Evolutionary conservation across 2,329 filamentous ascomycete genomes (phyloP).

Genomic region (Berkeleyomyces rouxiae): DNA sequence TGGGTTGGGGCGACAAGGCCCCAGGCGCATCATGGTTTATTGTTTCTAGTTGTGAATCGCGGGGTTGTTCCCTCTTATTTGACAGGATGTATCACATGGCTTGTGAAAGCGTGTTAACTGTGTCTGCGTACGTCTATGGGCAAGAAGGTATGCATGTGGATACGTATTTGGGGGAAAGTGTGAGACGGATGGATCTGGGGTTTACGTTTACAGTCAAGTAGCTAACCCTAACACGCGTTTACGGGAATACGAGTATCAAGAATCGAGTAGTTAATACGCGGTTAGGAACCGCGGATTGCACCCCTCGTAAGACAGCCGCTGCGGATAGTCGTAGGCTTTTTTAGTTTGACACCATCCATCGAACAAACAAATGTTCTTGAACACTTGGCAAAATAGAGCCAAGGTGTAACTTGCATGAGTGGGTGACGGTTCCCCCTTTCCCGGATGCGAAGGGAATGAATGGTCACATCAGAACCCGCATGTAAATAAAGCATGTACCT

Average conservation of each 20-base stretch:
- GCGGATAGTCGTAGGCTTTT: too few species aligned
- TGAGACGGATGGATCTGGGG: too few species aligned
- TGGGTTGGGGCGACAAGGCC: neutral
- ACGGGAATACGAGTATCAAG: neutral
- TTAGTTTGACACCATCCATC: too few species aligned
- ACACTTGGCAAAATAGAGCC: neutral
- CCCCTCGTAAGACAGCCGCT: too few species aligned
- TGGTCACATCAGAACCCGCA: too few species aligned
- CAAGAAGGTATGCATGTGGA: neutral
- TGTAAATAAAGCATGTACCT: too few species aligned
- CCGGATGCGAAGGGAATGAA: neutral
- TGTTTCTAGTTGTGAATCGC: neutral
- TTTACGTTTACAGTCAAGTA: too few species aligned
- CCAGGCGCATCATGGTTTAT: neutral
- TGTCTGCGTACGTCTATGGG: neutral
- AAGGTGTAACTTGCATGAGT: neutral
- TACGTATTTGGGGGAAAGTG: too few species aligned
- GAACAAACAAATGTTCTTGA: neutral
- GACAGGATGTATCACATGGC: neutral
- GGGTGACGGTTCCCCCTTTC: neutral
- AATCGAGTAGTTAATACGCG: too few species aligned
- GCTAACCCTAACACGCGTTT: neutral
- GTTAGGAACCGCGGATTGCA: too few species aligned
- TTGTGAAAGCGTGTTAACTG: neutral
- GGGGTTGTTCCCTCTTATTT: neutral